Evolutionary conservation across 1,139 yeast species (phyloP), one percentile per base, ranked within the genome.

Genomic region (Taphrina pruni): DNA sequence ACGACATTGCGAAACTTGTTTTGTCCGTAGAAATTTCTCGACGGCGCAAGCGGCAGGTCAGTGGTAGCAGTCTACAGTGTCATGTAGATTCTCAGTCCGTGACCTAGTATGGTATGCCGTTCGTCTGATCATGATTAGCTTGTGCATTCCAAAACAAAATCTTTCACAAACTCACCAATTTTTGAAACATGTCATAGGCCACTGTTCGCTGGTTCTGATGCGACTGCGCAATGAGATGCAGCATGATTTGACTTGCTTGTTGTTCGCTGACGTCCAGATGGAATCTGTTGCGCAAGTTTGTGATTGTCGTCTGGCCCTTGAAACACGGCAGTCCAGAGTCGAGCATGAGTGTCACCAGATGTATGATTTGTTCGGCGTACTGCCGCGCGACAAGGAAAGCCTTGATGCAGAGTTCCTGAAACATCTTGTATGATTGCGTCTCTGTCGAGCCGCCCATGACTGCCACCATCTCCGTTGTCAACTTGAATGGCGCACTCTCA

Each of bases 141-240:
- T 11, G 21, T 12, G 60, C 43, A 35, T n/a, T 11, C 8, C 8
- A 20, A 43, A 11, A 21, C 12, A 26, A 26, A 26, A 2, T 43
- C 61, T 14, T 9, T 20, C 14, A 12, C 1, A 32, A 17, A 32
- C 62, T 58, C 14, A 58, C 62, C 60, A 94, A 77, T 76, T 96
- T 84, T 80, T 95, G 99, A 86, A 95, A 95, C 80, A 93, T 97
- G 77, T 95, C 99, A 78, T 95, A 95, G 32, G 97, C 98, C 78
- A 88, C 89, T 55, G 99, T 94, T 76, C 88, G 91, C 75, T 87
- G 81, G 79, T 96, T 89, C 78, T 93, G 98, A 81, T 87, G 89
- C 71, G 96, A 88, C 81, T 88, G 89, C 73, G 82, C 84, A 72
- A 95, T 88, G 79, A 95, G 84, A 1, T 87, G 84, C 72, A 90